Evolutionary conservation across 805 yeast species (phyloP), one percentile per base, ranked within the genome.

Genomic region (Kuraishia piskuri): DNA sequence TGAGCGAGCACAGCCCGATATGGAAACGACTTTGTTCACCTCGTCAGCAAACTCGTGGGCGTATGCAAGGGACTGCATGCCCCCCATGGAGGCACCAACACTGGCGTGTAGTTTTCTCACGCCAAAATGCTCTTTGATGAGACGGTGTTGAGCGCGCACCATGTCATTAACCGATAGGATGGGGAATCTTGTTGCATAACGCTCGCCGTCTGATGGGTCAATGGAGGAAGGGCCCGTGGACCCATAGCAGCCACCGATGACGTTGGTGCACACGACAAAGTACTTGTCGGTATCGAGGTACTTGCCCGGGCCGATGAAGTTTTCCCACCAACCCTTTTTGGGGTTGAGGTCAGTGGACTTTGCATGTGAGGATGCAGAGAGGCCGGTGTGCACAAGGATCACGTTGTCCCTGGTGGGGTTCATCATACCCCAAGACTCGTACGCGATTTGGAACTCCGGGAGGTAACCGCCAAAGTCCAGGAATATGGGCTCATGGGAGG

Each of bases 71-170:
- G 92, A 84, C 70, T 90, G 97, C 97, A 91, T 90, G n/a, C 97
- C 97, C n/a, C 97, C 97, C 95, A 91, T 88, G 0, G 96, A 88
- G 2, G 96, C 84, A 5, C 97, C 97, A 7, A 91, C 82, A 1
- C 89, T 79, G 1, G 96, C 96, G 66, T 82, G 80, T 23, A 91
- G 69, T 64, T 80, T 85, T 1, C 61, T 50, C 26, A 86, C 85
- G 1, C 84, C 83, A 54, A 90, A 80, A 49, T 78, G 81, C 49
- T 83, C 78, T 24, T 68, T 71, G 20, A 91, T 73, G 47, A 91
- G 69, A 51, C 86, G 74, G 54, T 88, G 77, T 70, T 91, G 97
- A 0, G 95, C 96, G 52, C 96, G 73, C 2, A 88, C 88, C 96
- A 91, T 90, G 66, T 91, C 97, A 61, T 85, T 86, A 25, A 91